Percentiles rank a stretch among this genome's conserved stretches.
Evolutionary conservation across 2,329 filamentous ascomycete genomes (phyloP).

Genomic region (Fusarium miscanthi): DNA sequence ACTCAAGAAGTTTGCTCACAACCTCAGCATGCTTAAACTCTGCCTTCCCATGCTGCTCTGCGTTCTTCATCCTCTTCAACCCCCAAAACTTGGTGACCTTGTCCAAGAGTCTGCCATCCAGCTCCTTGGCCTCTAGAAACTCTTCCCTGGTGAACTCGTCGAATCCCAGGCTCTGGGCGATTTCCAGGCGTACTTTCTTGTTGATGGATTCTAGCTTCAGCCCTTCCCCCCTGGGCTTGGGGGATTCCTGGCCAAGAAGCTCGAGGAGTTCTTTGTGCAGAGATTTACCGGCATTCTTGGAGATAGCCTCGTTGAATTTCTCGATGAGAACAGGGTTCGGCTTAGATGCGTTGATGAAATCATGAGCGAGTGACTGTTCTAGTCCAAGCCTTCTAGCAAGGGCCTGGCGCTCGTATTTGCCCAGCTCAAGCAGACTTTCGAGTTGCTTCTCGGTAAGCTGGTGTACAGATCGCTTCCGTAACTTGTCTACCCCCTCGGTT

Average conservation of each 20-base stretch:
- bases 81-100: not conserved
- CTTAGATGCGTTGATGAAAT: constrained; percentile 1
- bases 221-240: not conserved
- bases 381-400: not conserved
- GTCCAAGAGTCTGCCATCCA: not conserved
- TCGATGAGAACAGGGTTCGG: not conserved
- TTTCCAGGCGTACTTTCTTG: not conserved
- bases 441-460: not conserved
- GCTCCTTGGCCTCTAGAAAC: not conserved
- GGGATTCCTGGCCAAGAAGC: not conserved
- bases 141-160: not conserved
- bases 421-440: not conserved
- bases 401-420: not conserved
- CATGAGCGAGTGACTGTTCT: not conserved
- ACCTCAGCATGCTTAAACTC: not conserved
- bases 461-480: not conserved
- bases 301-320: constrained; percentile 7
- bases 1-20: not conserved
- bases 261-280: not conserved
- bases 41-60: not conserved
- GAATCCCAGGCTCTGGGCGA: not conserved
- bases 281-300: not conserved
- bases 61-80: not conserved
- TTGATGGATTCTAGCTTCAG: not conserved
- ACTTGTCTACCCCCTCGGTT: not conserved